A percentile compares a stretch with the other conserved stretches of the same genome.
Conservation (phyloP, 1,284 basidiomycete species). For the Malassezia caprae region DNA sequence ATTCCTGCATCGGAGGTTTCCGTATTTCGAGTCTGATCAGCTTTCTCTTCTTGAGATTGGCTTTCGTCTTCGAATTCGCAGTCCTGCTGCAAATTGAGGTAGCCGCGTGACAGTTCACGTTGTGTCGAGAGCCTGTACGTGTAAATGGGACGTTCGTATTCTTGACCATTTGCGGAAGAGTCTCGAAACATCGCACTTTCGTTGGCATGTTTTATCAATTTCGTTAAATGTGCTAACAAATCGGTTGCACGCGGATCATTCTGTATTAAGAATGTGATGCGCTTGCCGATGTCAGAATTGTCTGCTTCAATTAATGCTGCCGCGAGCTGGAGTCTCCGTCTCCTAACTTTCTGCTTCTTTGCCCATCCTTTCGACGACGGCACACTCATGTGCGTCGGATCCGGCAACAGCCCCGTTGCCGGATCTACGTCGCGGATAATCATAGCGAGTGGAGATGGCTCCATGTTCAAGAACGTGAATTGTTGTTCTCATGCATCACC, state of each 20-base stretch:
- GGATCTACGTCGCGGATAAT: neutral
- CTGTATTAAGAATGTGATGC: conserved; percentile 17
- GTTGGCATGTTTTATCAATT: neutral
- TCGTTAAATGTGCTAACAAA: neutral
- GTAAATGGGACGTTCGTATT: conserved; percentile 5
- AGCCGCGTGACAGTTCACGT: conserved; percentile 5
- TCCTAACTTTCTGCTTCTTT: neutral
- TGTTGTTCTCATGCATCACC: neutral
- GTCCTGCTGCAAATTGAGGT: conserved; percentile 1
- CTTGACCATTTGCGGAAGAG: neutral
- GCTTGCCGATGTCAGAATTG: conserved; percentile 35
- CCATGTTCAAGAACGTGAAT: neutral
- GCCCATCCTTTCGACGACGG: neutral
- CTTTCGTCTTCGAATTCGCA: neutral
- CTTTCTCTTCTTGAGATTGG: neutral
- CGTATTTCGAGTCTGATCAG: neutral
- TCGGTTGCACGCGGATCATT: neutral
- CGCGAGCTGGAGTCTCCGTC: conserved; percentile 28
- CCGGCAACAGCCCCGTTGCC: neutral
- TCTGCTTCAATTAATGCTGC: conserved; percentile 46
- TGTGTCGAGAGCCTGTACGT: conserved; percentile 5
- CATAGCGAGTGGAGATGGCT: neutral
- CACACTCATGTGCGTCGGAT: neutral
- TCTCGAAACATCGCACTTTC: conserved; percentile 12
- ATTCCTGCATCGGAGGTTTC: neutral